These are phyloP conservation scores for Vigna angularis DNA, from an alignment of 306 rosid genomes.

Conservation along the genomic window DNA sequence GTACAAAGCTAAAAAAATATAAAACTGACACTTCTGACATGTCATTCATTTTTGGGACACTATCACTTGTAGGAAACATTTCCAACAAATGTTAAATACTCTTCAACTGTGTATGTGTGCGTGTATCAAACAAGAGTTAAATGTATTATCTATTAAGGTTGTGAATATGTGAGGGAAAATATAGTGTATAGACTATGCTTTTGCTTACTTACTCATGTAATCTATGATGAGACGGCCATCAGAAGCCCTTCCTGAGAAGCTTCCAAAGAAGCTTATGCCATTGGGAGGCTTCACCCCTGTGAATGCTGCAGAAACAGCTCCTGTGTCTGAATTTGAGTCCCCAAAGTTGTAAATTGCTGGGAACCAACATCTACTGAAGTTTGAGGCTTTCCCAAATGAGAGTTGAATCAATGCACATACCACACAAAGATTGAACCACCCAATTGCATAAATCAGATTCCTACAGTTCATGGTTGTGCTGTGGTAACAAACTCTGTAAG, in stretches of 20 bases:
- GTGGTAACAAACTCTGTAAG: not conserved
- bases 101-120: too few species aligned
- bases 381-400: slow-evolving; percentile 24
- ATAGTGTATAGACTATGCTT: not conserved
- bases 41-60: too few species aligned
- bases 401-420: slow-evolving; percentile 26
- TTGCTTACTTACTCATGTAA: slow-evolving; percentile 62
- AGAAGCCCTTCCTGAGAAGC: slow-evolving; percentile 68
- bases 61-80: too few species aligned
- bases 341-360: slow-evolving; percentile 91
- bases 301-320: slow-evolving; percentile 70
- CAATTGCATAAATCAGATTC: slow-evolving; percentile 19
- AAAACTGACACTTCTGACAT: too few species aligned
- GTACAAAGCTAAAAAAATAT: too few species aligned
- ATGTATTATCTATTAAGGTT: too few species aligned
- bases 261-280: slow-evolving; percentile 84
- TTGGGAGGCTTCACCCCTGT: slow-evolving; percentile 60
- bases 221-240: slow-evolving; percentile 91
- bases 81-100: too few species aligned
- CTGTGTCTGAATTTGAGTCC: slow-evolving; percentile 97
- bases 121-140: too few species aligned
- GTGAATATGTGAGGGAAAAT: slow-evolving; percentile 15
- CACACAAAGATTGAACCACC: slow-evolving; percentile 37
- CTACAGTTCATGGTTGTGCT: slow-evolving; percentile 38
- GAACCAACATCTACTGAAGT: slow-evolving; percentile 52